Base-by-base conservation (phyloP, 2,329 filamentous ascomycete species). In the Zymoseptoria brevis region DNA sequence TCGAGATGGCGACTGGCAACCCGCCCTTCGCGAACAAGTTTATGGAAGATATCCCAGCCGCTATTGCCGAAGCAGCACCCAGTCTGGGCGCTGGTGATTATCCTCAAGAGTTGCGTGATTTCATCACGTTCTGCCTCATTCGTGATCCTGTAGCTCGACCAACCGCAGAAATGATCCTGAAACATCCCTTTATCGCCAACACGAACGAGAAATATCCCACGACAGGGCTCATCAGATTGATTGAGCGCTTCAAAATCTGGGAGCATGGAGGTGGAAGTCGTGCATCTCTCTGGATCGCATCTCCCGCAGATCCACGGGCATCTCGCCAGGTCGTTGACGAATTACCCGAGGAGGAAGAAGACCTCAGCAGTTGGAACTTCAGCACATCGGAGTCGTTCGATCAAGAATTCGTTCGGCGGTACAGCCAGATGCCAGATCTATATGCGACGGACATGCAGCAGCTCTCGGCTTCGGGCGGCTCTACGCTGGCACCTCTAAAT, bases 1-100 rank as follows among this genome's bases (percentile, higher is more conserved):
- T 84, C 67, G 89, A 94, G 73, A 89, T 93, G 72, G 88, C 89
- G 0, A 90, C 87, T 3, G 89, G 89, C 1, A 76, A 86, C 19
- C 88, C 89, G 2, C 89, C 89, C 50, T 79, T 83, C 53, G 52
- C 57, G 8, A 19, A 59, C 82, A 78, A 61, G 78, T 78, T 50
- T 50, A 9, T 58, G 22, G 19, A 55, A 50, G 9, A 64, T 53
- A 56, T 48, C 56, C 19, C 56, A 7, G 52, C 60, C 16, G 48
- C 60, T 11, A 64, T 71, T 68, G 41, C 77, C 79, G 65, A 80
- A 76, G 80, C 85, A 57, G 80, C 83, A 5, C 89, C 89, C 8
- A 80, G 86, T 1, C 80, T 94, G 0, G 84, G 90, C 63, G 88
- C 86, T 7, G 85, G 85, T 53, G 79, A 84, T 58, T 91, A 89